Evolutionary conservation across 495 filamentous ascomycete species (phyloP), one percentile per base, ranked within the genome.

Genomic region (Apiosordaria backusii): DNA sequence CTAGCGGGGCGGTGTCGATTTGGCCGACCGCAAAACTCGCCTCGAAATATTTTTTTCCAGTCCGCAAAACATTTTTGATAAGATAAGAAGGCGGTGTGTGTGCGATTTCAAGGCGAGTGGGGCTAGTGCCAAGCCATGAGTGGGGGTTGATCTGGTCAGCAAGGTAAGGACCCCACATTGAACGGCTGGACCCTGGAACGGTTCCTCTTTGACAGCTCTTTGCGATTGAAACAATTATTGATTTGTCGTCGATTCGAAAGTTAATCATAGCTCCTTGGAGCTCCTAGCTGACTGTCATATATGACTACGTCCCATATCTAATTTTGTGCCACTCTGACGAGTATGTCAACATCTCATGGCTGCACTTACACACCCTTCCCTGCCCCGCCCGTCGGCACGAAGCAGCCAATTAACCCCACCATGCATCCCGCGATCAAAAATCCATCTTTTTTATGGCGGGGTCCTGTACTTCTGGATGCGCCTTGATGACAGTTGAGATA

Each of bases 31-130:
- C 58, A 62, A 65, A 50, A 25, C 61, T 55, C 10, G 22, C 52
- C 52, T 63, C 66, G 61, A 71, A 76, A 73, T 74, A 76, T 74
- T 76, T 75, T 75, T 75, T 69, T 71, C 50, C 67, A 62, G 62
- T 24, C 50, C 50, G 65, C 62, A 63, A 57, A 62, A 66, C 57
- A 65, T 68, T 60, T 45, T 60, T 62, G 70, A 76, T 74, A 73
- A 74, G 72, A 76, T 76, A 76, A 74, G 66, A 10, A 62, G 50
- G 65, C 67, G 60, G 67, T 67, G 63, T 68, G 65, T 16, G 35
- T 19, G 60, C 25, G 50, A n/a, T 4, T 50, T 35, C 27, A 19
- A 57, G 59, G 52, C 13, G 35, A 45, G 35, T 45, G 35, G 35
- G 35, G 35, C 35, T 45, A 15, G 35, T 45, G 35, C 35, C 35